Percentiles rank a stretch among this genome's conserved stretches.
phyloP scores from a whole-genome alignment of 1,139 yeast genomes.

The Debaryomyces coudertii region DNA sequence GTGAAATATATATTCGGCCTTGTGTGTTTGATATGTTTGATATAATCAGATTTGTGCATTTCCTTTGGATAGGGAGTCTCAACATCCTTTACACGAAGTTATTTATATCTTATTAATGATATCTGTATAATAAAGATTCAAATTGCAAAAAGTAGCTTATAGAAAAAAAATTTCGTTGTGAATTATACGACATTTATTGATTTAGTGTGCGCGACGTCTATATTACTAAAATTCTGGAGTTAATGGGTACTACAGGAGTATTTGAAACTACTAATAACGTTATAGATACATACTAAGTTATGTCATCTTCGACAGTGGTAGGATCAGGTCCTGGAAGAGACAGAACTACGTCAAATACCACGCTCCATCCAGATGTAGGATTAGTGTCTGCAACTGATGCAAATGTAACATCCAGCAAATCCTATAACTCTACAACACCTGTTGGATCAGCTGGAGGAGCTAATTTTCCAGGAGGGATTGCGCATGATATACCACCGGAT shows the following conservation, averaged over 20 bases:
- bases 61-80: background rate
- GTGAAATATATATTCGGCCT: background rate
- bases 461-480: conserved; percentile 10
- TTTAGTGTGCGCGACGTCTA: background rate
- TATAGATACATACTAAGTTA: background rate
- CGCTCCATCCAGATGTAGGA: conserved; percentile 24
- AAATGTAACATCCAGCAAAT: conserved; percentile 19
- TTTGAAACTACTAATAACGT: background rate
- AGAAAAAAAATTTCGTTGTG: conserved; percentile 7
- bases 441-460: conserved; percentile 18
- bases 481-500: conserved; percentile 51
- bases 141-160: conserved; percentile 5
- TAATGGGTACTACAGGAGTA: background rate
- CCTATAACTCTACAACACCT: conserved; percentile 16
- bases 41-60: background rate
- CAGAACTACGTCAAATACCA: conserved; percentile 21
- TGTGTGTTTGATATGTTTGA: background rate
- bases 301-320: conserved; percentile 18
- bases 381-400: conserved; percentile 32
- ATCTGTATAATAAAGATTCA: background rate
- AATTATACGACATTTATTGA: conserved; percentile 1
- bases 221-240: background rate
- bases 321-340: conserved; percentile 24
- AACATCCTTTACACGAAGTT: background rate
- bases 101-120: background rate